Conservation (phyloP, 73 alveolate species). For the Halteria grandinella region DNA sequence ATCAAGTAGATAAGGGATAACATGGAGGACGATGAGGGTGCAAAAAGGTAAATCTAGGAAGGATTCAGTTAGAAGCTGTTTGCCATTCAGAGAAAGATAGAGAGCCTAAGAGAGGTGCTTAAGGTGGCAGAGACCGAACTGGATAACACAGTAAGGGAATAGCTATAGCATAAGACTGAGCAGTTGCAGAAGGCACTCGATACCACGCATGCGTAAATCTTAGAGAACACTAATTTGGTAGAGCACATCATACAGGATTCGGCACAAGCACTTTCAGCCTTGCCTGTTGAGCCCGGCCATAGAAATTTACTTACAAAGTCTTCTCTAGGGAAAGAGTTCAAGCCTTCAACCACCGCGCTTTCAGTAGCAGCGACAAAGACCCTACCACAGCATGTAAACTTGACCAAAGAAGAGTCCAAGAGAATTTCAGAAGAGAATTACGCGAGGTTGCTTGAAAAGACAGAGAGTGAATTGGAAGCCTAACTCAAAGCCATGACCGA, state of each 20-base stretch:
- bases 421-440: constrained; percentile 3
- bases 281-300: no score
- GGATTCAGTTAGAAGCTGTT: constrained; percentile 19
- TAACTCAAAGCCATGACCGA: not conserved
- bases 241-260: constrained; percentile 15
- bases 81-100: constrained; percentile 25
- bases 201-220: constrained; percentile 42
- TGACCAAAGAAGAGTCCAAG: constrained; percentile 47
- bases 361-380: not conserved
- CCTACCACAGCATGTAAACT: constrained; percentile 15
- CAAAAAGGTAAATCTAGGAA: constrained; percentile 35
- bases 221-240: constrained; percentile 32
- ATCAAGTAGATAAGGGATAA: not conserved
- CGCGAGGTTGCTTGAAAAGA: not conserved
- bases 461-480: constrained; percentile 14
- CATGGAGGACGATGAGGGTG: constrained; percentile 17
- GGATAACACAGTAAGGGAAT: constrained; percentile 39
- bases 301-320: no score
- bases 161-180: constrained; percentile 32
- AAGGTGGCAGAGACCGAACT: constrained; percentile 39
- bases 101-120: constrained; percentile 11
- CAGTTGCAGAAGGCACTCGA: constrained; percentile 22
- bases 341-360: no score
- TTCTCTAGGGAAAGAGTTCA: no score
- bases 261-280: no score